Percentiles rank a stretch among this genome's conserved stretches.
These are phyloP conservation scores for Lathyrus aphaca DNA, from an alignment of 306 rosid genomes.

Conservation along the genomic window DNA sequence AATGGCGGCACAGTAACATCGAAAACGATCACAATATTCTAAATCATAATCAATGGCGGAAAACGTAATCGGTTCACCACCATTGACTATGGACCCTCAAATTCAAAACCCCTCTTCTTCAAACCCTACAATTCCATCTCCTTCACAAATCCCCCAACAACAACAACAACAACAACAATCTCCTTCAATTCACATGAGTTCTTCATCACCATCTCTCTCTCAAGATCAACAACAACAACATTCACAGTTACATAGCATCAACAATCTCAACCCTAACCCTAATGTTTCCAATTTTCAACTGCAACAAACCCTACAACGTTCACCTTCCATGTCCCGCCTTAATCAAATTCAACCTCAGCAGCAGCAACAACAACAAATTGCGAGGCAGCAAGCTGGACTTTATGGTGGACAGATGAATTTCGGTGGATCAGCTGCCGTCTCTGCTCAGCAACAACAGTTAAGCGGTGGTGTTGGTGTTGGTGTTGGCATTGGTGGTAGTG, in stretches of 20 bases:
- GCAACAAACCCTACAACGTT: conserved; percentile 65
- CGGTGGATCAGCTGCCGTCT: conserved; percentile 55
- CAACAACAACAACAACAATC: conserved; percentile 36
- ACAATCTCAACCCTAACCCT: conserved; percentile 23
- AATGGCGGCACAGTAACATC: neutral
- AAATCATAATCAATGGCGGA: conserved; percentile 28
- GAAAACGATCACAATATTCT: no score
- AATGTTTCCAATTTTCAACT: conserved; percentile 63
- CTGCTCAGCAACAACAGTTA: conserved; percentile 64
- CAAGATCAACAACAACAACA: conserved; percentile 45
- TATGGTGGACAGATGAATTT: conserved; percentile 78
- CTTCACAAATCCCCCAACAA: conserved; percentile 31
- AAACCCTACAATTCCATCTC: conserved; percentile 27
- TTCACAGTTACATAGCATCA: conserved; percentile 50
- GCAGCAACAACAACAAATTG: conserved; percentile 62
- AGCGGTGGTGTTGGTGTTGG: conserved; percentile 31
- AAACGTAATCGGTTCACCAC: conserved; percentile 4
- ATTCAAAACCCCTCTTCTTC: conserved; percentile 27
- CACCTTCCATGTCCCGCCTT: conserved; percentile 59
- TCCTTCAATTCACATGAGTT: conserved; percentile 34
- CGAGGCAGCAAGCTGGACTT: conserved; percentile 68
- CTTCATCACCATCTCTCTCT: conserved; percentile 26
- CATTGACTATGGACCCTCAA: conserved; percentile 28
- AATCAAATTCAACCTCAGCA: conserved; percentile 72
- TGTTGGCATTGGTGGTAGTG: neutral